Evolutionary conservation across 129 eudicot species (phyloP), one percentile per base, ranked within the genome.

Genomic region (Flaveria trinervia): DNA sequence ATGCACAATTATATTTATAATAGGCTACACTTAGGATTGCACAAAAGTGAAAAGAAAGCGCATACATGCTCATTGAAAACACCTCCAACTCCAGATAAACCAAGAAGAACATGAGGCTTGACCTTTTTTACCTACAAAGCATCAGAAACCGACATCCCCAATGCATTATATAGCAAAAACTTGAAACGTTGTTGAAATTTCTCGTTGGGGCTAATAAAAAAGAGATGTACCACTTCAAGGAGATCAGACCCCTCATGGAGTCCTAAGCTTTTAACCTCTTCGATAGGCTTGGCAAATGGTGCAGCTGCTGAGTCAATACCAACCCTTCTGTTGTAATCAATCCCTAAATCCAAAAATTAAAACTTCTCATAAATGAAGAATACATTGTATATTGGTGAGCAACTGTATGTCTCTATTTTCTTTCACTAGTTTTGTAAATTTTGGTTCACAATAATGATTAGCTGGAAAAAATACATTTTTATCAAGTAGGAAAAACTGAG

Each of bases 51-150:
- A 26, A 77, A 70, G 74, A 20, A 71, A 71, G 72, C 62, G 72
- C 88, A 46, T 55, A 92, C 97, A 92, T 91, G 92, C 83, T 95
- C 95, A 79, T 76, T 84, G 77, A 95, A 95, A 80, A 95, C 81
- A 48, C 99, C 99, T 49, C 99, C 99, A 82, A 89, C 96, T 83
- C 99, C 97, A 71, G 99, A 95, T 80, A 95, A 87, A 83, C 99
- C 99, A 70, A 95, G 92, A 83, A 95, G 97, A 77, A 95, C 99
- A 81, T 95, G 94, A 70, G 99, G 99, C 82, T 89, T 95, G 67
- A 95, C 99, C 85, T 88, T 91, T 57, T 79, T 85, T 41, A 95
- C 97, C 99, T 95, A 92, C 72, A 88, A 13, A 86, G 82, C 12
- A 60, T 16, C 66, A 77, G 36, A 33, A 16, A 28, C 25, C 25